Conservation (phyloP, 306 rosid genomes). For the Prinsepia uniflora region DNA sequence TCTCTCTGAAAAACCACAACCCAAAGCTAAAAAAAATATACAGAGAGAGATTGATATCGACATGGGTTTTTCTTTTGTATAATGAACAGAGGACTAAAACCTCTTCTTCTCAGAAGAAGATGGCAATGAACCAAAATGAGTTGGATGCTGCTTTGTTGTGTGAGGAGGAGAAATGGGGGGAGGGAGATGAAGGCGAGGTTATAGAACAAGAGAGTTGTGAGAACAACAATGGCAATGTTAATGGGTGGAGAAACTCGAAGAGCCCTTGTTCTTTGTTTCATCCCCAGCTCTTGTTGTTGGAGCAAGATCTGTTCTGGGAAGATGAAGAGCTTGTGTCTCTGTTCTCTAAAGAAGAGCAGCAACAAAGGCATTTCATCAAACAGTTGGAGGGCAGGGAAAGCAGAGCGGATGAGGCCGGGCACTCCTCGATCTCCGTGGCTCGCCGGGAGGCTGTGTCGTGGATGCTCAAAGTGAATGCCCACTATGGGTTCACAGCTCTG, state of each 20-base stretch:
- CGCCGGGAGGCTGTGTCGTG: constrained; percentile 67
- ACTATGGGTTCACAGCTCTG: constrained; percentile 66
- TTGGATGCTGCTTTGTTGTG: constrained; percentile 58
- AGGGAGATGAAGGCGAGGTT: constrained; percentile 39
- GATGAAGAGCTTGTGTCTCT: constrained; percentile 65
- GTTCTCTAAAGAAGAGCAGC: constrained; percentile 57
- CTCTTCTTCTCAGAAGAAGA: constrained; percentile 66
- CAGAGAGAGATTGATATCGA: neutral
- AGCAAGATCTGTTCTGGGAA: constrained; percentile 70
- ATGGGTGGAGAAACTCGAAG: neutral
- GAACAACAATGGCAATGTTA: constrained; percentile 4
- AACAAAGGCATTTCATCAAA: constrained; percentile 21
- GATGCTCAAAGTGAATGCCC: constrained; percentile 74
- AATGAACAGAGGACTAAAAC: constrained; percentile 42
- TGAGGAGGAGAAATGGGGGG: constrained; percentile 70
- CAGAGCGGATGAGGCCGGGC: neutral
- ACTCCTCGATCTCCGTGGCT: constrained; percentile 29
- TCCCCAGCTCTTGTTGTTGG: constrained; percentile 41
- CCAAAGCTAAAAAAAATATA: constrained; percentile 8
- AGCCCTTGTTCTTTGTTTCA: constrained; percentile 25
- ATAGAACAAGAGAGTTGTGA: neutral
- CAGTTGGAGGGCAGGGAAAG: neutral
- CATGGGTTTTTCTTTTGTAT: constrained; percentile 44
- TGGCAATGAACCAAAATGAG: constrained; percentile 48
- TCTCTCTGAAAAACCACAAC: constrained; percentile 12